Conservation (phyloP, 176 grass and related monocot species). For the Zea luxurians region DNA sequence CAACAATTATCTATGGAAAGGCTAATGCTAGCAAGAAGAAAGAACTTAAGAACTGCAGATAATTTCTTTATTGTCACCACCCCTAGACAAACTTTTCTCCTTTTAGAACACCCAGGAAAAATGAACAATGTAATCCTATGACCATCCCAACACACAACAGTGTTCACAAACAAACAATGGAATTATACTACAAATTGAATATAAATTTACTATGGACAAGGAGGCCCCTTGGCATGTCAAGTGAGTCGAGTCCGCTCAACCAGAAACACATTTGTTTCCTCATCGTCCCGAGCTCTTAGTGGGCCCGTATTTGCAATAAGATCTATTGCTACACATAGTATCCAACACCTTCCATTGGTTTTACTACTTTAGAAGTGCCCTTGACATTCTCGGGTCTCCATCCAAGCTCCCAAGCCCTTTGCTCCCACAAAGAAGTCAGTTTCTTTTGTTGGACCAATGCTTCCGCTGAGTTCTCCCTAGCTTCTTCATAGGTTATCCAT, state of each 20-base stretch:
- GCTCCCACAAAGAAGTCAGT: slow-evolving; percentile 73
- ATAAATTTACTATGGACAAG: slow-evolving; percentile 37
- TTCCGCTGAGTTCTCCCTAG: slow-evolving; percentile 72
- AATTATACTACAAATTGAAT: slow-evolving; percentile 23
- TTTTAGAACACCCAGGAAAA: not conserved
- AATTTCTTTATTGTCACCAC: slow-evolving; percentile 26
- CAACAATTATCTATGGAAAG: not conserved
- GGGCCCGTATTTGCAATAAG: not conserved
- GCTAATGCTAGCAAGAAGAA: not conserved
- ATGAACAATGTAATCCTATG: slow-evolving; percentile 21
- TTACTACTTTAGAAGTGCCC: slow-evolving; percentile 3
- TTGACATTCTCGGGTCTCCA: slow-evolving; percentile 59
- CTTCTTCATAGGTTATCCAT: slow-evolving; percentile 96
- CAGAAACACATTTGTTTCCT: slow-evolving; percentile 10
- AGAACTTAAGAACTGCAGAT: not conserved
- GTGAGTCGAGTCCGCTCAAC: not conserved
- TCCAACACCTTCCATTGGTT: not conserved
- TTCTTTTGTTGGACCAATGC: slow-evolving; percentile 65
- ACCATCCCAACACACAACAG: slow-evolving; percentile 11
- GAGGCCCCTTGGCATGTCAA: not conserved
- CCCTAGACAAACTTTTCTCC: not conserved
- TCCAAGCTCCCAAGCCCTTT: slow-evolving; percentile 67
- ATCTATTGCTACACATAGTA: slow-evolving; percentile 7
- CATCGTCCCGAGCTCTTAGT: not conserved
- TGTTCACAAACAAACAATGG: not conserved